Evolutionary conservation across 805 yeast species (phyloP), one percentile per base, ranked within the genome.

Genomic region (Kodamaea nitidulidarum): DNA sequence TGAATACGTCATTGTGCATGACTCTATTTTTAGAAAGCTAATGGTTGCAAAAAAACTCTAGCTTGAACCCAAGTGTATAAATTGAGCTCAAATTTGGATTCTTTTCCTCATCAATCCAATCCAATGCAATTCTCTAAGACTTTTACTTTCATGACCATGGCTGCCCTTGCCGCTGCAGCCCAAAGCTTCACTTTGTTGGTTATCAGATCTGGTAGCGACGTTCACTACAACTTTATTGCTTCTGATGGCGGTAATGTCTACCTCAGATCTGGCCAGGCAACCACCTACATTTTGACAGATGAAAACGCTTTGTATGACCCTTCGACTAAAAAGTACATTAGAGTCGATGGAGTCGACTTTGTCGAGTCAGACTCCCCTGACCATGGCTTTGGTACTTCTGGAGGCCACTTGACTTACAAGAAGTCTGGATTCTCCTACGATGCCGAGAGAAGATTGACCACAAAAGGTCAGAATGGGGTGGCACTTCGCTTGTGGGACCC

Each of bases 91-190:
- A 9, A 4, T 27, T 10, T 7, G 16, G 6, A 5, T 12, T 27
- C 15, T 27, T 10, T n/a, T 10, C n/a, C n/a, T 25, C 28, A 25
- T 25, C 32, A 41, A 38, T 38, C 15, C 26, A 34, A 8, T 15
- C 22, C n/a, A 41, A 36, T 38, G 40, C 27, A 26, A 32, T 25
- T 38, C 21, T 30, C 35, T 12, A 27, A 45, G n/a, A 39, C 51
- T 24, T 38, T 56, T 20, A 48, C 59, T 4, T 38, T 49, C 26
- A 42, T 52, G 28, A 38, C 58, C 21, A 25, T 57, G 12, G 49
- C 50, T 39, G 25, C 35, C 27, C 36, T 54, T 30, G 61, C 60
- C 20, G 39, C 52, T 20, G 57, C 62, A 15, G 59, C 52, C 15
- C 46, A 53, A 8, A 38, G 48, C 14, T 48, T 58, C 38, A 36